Evolutionary conservation across 2,329 filamentous ascomycete genomes (phyloP).

Genomic region (Colletotrichum sublineola): DNA sequence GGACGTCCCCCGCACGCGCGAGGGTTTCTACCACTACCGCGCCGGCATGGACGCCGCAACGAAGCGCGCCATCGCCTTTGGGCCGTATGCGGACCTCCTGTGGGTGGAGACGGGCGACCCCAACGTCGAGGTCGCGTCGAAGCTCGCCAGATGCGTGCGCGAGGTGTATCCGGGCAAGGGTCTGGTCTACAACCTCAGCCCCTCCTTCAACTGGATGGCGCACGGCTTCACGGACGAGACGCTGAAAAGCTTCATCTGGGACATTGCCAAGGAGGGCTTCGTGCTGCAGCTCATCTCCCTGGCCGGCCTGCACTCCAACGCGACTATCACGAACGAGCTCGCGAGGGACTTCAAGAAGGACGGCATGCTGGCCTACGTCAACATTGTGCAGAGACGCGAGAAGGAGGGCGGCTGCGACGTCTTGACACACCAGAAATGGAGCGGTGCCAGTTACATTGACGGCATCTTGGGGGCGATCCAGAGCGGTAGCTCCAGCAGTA

Average conservation of each 20-base stretch:
- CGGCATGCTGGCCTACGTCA: conserved; percentile 98
- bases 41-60: conserved; percentile 88
- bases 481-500: conserved; percentile 88
- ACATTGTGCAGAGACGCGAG: conserved; percentile 88
- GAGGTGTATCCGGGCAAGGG: conserved; percentile 81
- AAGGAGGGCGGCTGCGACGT: conserved; percentile 93
- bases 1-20: conserved; percentile 91
- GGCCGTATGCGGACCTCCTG: conserved; percentile 91
- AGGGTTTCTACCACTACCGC: conserved; percentile 93
- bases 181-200: conserved; percentile 95
- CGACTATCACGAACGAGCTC: conserved; percentile 78
- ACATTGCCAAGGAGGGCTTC: conserved; percentile 90
- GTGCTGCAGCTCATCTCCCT: conserved; percentile 77
- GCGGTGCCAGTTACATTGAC: conserved; percentile 79
- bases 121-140: conserved; percentile 79
- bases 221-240: conserved; percentile 89
- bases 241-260: conserved; percentile 95
- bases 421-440: conserved; percentile 94
- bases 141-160: conserved; percentile 83
- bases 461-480: conserved; percentile 91
- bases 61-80: conserved; percentile 92
- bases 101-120: conserved; percentile 98
- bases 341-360: conserved; percentile 86
- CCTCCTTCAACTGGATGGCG: conserved; percentile 98
- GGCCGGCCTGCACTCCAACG: conserved; percentile 75